Percentiles rank a stretch among this genome's conserved stretches.
phyloP scores from a whole-genome alignment of 768 basidiomycete genomes.

The Suillus luteus region DNA sequence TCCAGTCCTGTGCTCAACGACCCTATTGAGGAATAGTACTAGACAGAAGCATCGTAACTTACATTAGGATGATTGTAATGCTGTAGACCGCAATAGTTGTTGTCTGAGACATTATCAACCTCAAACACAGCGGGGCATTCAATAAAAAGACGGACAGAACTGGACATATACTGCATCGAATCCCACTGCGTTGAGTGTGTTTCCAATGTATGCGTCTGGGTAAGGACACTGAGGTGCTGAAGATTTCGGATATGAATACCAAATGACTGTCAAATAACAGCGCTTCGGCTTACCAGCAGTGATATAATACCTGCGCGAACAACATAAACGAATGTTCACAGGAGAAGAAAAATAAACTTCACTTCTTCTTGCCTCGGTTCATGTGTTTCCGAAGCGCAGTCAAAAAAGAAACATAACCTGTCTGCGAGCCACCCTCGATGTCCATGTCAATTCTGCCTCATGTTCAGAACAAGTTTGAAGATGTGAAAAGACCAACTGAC shows the following conservation, averaged over 20 bases:
- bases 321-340: slow-evolving; percentile 9
- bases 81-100: background rate
- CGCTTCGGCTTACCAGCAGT: slow-evolving; percentile 36
- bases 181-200: slow-evolving; percentile 42
- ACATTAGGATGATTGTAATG: background rate
- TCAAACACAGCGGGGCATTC: slow-evolving; percentile 17
- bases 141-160: slow-evolving; percentile 36
- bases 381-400: slow-evolving; percentile 29
- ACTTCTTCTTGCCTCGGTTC: slow-evolving; percentile 30
- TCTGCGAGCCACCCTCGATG: slow-evolving; percentile 44
- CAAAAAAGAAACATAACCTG: slow-evolving; percentile 33
- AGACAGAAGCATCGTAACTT: slow-evolving; percentile 5
- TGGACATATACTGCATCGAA: slow-evolving; percentile 56
- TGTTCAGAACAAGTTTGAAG: background rate
- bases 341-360: slow-evolving; percentile 10
- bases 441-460: slow-evolving; percentile 43
- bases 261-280: background rate
- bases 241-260: background rate
- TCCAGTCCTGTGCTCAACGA: slow-evolving; percentile 40
- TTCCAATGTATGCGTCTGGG: slow-evolving; percentile 47
- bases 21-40: background rate
- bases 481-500: slow-evolving; percentile 34
- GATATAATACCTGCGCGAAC: slow-evolving; percentile 40
- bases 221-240: slow-evolving; percentile 46
- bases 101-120: background rate